Conservation (phyloP, 2,329 filamentous ascomycete species). For the Akanthomyces muscarius region DNA sequence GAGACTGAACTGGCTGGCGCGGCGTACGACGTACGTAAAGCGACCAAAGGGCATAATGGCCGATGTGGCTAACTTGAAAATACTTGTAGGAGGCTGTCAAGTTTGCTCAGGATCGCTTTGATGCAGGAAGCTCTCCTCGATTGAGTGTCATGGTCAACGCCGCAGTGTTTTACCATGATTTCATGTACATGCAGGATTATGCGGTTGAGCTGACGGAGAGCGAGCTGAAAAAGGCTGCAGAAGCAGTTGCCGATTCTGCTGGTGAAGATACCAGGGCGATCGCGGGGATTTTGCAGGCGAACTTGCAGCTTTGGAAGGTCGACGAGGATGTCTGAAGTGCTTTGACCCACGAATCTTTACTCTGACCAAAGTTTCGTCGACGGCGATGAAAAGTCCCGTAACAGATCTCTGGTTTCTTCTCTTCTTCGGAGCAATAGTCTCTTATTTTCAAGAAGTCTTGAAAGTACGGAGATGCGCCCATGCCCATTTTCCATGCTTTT, state of each 20-base stretch:
- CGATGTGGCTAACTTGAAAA: neutral
- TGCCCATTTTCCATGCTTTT: too few relatives aligned
- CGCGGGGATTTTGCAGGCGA: neutral
- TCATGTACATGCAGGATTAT: neutral
- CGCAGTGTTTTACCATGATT: neutral
- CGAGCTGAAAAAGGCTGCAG: neutral
- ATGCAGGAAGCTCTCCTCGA: neutral
- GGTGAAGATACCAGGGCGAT: neutral
- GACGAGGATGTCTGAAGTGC: neutral
- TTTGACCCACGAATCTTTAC: neutral
- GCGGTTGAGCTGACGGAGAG: neutral
- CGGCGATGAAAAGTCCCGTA: neutral
- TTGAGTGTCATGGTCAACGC: slow-evolving; percentile 3
- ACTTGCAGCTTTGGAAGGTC: neutral
- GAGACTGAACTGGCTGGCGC: neutral
- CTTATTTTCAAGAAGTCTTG: neutral
- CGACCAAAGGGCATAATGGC: too few relatives aligned
- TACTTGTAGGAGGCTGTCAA: neutral
- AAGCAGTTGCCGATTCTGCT: neutral
- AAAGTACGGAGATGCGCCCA: too few relatives aligned
- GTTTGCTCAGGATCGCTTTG: neutral
- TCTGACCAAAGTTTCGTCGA: neutral
- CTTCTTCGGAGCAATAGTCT: too few relatives aligned
- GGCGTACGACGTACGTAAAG: neutral
- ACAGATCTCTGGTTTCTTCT: neutral